Percentiles rank a stretch among this genome's conserved stretches.
Evolutionary conservation across 2,329 filamentous ascomycete species (phyloP).

Genomic region (Cytospora schulzeri): DNA sequence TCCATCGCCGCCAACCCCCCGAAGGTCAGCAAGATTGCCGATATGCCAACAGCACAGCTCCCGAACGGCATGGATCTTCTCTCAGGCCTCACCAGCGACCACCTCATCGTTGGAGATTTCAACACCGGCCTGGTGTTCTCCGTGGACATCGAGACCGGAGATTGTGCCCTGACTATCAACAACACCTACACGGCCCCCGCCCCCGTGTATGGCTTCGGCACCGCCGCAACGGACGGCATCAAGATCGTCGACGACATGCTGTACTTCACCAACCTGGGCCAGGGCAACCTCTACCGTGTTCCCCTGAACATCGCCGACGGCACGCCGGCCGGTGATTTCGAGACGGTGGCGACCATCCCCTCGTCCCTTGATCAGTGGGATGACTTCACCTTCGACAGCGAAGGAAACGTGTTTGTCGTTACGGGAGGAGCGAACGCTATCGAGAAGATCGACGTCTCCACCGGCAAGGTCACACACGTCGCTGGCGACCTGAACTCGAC

Average conservation of each 20-base stretch:
- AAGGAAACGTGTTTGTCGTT: conserved; percentile 30
- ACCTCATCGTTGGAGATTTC: conserved; percentile 32
- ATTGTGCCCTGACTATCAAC: conserved; percentile 32
- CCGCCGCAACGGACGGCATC: conserved; percentile 33
- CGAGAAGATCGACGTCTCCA: conserved; percentile 25
- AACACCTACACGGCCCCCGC: conserved; percentile 31
- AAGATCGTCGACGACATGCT: conserved; percentile 32
- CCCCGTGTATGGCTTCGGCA: conserved; percentile 22
- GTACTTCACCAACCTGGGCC: conserved; percentile 35
- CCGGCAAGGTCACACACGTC: conserved; percentile 25
- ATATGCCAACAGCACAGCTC: conserved; percentile 32
- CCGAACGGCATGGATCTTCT: conserved; percentile 34
- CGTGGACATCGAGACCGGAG: conserved; percentile 31
- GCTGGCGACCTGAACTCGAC: conserved; percentile 30
- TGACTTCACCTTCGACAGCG: conserved; percentile 32
- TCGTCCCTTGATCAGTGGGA: conserved; percentile 27
- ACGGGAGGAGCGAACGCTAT: conserved; percentile 30
- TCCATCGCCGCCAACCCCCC: conserved; percentile 19
- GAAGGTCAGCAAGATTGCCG: conserved; percentile 29
- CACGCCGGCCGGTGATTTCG: conserved; percentile 23
- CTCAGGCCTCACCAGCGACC: conserved; percentile 21
- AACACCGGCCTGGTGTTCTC: conserved; percentile 32
- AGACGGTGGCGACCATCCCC: conserved; percentile 22
- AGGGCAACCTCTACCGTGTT: conserved; percentile 30
- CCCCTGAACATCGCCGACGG: conserved; percentile 27